Percentiles rank a stretch among this genome's conserved stretches.
Conservation (phyloP, 768 basidiomycete species). For the Boletus tomentosulus region DNA sequence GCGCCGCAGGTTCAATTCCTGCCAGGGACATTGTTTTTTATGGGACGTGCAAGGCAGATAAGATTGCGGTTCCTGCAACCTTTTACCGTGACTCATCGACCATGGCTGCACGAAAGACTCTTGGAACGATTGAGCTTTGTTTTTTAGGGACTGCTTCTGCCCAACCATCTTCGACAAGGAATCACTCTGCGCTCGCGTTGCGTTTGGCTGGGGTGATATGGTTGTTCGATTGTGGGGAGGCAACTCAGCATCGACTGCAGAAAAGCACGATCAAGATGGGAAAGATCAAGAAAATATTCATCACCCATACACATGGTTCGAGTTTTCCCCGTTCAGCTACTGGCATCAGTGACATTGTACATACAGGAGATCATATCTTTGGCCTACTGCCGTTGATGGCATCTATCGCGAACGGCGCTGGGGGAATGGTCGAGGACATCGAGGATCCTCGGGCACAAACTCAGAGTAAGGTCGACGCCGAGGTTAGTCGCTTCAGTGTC, state of each 20-base stretch:
- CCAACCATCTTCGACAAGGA: conserved; percentile 73
- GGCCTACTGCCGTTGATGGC: conserved; percentile 69
- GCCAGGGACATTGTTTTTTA: conserved; percentile 33
- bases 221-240: conserved; percentile 86
- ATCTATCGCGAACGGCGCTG: conserved; percentile 68
- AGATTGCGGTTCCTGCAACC: no score
- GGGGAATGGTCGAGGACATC: conserved; percentile 52
- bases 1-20: conserved; percentile 38
- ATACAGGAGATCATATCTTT: conserved; percentile 78
- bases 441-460: conserved; percentile 54
- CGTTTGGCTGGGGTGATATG: conserved; percentile 68
- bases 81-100: neutral
- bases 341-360: neutral
- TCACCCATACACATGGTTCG: conserved; percentile 85
- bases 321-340: neutral
- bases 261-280: conserved; percentile 74
- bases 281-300: conserved; percentile 75
- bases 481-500: conserved; percentile 14
- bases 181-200: conserved; percentile 70
- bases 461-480: conserved; percentile 1
- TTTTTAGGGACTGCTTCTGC: conserved; percentile 83
- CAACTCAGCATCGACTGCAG: conserved; percentile 75
- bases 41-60: no score
- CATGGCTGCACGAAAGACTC: conserved; percentile 18
- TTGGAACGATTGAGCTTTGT: conserved; percentile 50